Percentiles rank a stretch among this genome's conserved stretches.
These are phyloP conservation scores for Pythium diclinum DNA, from an alignment of 352 stramenopile species.

Conservation along the genomic window DNA sequence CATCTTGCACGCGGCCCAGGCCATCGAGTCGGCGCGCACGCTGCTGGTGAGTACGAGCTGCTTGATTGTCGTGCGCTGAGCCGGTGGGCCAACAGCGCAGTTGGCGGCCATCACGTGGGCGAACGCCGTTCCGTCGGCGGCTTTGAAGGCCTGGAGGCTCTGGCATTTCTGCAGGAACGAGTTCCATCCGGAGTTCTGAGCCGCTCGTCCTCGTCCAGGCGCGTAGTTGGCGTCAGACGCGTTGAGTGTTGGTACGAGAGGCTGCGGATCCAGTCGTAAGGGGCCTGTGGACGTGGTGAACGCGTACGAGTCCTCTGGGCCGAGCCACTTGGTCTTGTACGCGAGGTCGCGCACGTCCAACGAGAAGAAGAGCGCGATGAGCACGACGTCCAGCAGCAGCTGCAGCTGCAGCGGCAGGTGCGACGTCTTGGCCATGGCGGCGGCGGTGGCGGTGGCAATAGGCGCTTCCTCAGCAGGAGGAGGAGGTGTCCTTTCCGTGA, in stretches of 20 bases:
- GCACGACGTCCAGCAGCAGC: slow-evolving; percentile 25
- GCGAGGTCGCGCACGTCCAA: slow-evolving; percentile 29
- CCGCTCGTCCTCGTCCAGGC: not conserved
- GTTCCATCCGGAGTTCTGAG: slow-evolving; percentile 19
- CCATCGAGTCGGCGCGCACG: slow-evolving; percentile 25
- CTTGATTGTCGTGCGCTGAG: not conserved
- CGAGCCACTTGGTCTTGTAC: slow-evolving; percentile 30
- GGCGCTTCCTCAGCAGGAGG: no score
- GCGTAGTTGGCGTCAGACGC: not conserved
- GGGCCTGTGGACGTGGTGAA: slow-evolving; percentile 15
- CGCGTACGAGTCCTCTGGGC: slow-evolving; percentile 26
- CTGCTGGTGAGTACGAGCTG: slow-evolving; percentile 20
- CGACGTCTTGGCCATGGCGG: slow-evolving; percentile 6
- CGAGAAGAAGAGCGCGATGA: slow-evolving; percentile 23
- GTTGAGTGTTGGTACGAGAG: slow-evolving; percentile 1
- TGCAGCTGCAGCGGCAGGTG: slow-evolving; percentile 22
- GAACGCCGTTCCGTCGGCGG: slow-evolving; percentile 2
- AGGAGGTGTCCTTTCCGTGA: not conserved
- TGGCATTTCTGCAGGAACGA: slow-evolving; percentile 29
- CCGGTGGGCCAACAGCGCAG: slow-evolving; percentile 21
- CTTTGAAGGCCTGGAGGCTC: slow-evolving; percentile 16
- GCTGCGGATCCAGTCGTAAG: slow-evolving; percentile 3
- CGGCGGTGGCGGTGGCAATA: not conserved
- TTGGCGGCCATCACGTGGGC: slow-evolving; percentile 17
- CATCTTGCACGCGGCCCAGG: slow-evolving; percentile 28